Conservation (phyloP, 371 early-diverging fungal species). For the Apophysomyces trapeziformis region DNA sequence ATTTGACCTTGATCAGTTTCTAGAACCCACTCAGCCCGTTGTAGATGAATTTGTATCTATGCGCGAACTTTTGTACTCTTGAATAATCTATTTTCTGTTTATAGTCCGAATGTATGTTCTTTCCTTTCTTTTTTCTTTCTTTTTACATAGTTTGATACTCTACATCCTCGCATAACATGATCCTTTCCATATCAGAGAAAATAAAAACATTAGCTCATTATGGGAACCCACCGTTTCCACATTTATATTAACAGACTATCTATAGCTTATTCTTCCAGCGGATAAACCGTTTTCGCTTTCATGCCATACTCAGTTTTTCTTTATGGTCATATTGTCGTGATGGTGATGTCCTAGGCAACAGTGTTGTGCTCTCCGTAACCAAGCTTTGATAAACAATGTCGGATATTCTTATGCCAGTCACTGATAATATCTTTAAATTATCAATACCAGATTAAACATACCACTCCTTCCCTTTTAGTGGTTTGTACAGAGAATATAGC, state of each 20-base stretch:
- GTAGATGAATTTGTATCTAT: conserved; percentile 30
- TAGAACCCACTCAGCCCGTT: background rate
- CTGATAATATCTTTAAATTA: too few relatives aligned
- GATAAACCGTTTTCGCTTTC: too few relatives aligned
- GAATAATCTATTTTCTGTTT: conserved; percentile 9
- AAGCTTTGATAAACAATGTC: too few relatives aligned
- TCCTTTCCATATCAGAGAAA: conserved; percentile 3
- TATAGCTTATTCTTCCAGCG: too few relatives aligned
- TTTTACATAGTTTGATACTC: background rate
- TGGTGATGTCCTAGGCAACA: too few relatives aligned
- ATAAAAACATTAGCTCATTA: conserved; percentile 9
- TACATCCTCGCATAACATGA: conserved; percentile 8
- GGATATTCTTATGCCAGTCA: too few relatives aligned
- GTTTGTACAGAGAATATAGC: too few relatives aligned
- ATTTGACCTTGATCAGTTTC: conserved; percentile 6
- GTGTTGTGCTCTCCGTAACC: too few relatives aligned
- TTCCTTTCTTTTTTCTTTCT: conserved; percentile 4
- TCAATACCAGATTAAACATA: too few relatives aligned
- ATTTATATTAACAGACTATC: background rate
- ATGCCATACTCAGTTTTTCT: background rate
- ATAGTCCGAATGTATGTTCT: conserved; percentile 3
- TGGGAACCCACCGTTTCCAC: conserved; percentile 1
- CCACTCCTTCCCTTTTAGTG: too few relatives aligned
- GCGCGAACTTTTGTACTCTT: conserved; percentile 33
- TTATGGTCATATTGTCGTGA: background rate